phyloP scores from a whole-genome alignment of 164 flowering plant species.

The Umbellularia californica region DNA sequence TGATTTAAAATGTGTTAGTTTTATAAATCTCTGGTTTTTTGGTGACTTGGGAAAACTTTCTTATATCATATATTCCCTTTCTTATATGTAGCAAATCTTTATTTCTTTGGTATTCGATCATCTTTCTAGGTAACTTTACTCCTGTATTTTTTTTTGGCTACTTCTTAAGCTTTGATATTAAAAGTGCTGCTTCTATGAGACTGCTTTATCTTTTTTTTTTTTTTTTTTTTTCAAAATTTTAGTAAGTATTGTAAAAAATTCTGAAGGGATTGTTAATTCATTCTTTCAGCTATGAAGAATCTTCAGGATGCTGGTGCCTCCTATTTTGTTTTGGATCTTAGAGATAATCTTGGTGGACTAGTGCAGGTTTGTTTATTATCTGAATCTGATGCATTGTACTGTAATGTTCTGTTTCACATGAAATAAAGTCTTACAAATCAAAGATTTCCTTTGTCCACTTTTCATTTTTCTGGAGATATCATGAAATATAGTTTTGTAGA shows the following conservation, averaged over 20 bases:
- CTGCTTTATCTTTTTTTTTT: not conserved
- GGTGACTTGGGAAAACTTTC: no score
- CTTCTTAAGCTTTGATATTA: not conserved
- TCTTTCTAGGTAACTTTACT: not conserved
- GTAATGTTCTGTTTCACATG: not conserved
- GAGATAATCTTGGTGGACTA: constrained; percentile 95
- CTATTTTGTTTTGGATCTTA: constrained; percentile 78
- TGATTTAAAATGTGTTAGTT: no score
- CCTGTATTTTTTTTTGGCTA: not conserved
- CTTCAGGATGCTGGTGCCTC: constrained; percentile 88
- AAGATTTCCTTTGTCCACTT: not conserved
- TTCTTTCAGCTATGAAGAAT: constrained; percentile 75
- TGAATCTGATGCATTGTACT: not conserved
- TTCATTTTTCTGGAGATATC: not conserved
- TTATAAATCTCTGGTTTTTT: no score
- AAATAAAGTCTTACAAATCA: not conserved
- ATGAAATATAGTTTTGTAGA: not conserved
- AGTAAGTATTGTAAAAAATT: not conserved
- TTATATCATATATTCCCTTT: not conserved
- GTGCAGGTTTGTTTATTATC: constrained; percentile 59
- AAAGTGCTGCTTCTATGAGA: not conserved
- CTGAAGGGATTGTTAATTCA: constrained; percentile 9
- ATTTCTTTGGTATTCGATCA: not conserved
- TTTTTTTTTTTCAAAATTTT: constrained; percentile 1
- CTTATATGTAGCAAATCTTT: not conserved